Base-by-base conservation (phyloP, 345 rosid species). In the Salix dunnii region DNA sequence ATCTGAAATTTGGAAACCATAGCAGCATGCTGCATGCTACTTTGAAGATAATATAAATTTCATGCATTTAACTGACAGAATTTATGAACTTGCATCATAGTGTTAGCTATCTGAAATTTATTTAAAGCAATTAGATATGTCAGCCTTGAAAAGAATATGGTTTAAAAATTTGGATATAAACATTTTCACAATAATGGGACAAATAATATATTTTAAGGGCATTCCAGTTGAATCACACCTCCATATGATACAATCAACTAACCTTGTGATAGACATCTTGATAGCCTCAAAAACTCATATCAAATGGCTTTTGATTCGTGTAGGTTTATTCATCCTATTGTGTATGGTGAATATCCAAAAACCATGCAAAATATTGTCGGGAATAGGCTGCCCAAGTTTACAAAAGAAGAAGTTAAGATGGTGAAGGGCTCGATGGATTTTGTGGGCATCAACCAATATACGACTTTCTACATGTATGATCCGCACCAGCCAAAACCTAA, bases 271-370 rank as follows among this genome's bases (percentile, higher is more conserved):
- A 62, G 69, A 68, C 40, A 10, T 30, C 3, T 62, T 72, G 27
- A 38, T 36, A 18, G 16, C 38, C 8, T 73, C 13, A 9, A n/a
- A 10, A 38, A 63, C 16, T 20, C 38, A 35, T 70, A 20, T 64
- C 33, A 76, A 16, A n/a, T 76, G 72, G 71, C 18, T 30, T 35
- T 25, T 69, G 71, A 36, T 7, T 23, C 14, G 2, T 62, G 21
- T 63, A 95, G 99, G 98, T 96, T 93, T 78, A 87, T 96, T 64
- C 98, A 96, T 83, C 99, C 98, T 25, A 73, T 96, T 76, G 92
- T 90, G 7, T 93, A 93, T 55, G 99, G 99, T 10, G 92, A 91
- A 82, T 96, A 96, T 76, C 99, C 99, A 0, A 90, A 77, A 84
- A 92, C 98, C 33, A 89, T 96, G 87, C 97, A 92, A 82, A 65